Conservation (phyloP, 495 filamentous ascomycete species). For the Penicillium canariense region DNA sequence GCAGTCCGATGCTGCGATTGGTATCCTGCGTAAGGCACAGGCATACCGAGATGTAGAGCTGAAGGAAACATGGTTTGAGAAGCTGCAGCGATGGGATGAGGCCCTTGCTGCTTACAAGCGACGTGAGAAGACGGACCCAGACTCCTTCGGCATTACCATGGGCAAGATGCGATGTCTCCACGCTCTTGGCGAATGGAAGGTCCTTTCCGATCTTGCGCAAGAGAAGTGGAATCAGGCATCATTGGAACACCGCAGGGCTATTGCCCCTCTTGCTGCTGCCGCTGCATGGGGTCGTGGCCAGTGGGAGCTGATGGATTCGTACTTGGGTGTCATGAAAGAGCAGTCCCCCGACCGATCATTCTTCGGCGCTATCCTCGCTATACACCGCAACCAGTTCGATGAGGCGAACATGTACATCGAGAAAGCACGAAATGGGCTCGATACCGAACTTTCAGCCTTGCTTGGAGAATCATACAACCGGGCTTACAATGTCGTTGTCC, state of each 20-base stretch:
- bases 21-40: constrained; percentile 92
- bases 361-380: constrained; percentile 90
- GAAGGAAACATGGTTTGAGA: constrained; percentile 98
- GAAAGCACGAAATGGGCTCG: constrained; percentile 86
- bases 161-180: constrained; percentile 99
- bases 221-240: constrained; percentile 89
- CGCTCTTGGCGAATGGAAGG: constrained; percentile 95
- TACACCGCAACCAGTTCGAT: constrained; percentile 93
- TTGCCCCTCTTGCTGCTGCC: constrained; percentile 89
- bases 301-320: constrained; percentile 97
- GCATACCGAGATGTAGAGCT: constrained; percentile 91
- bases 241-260: constrained; percentile 76
- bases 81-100: constrained; percentile 96
- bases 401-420: constrained; percentile 83
- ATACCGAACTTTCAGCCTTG: constrained; percentile 90
- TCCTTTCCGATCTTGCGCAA: constrained; percentile 79
- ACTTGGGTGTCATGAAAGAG: constrained; percentile 89
- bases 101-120: constrained; percentile 88
- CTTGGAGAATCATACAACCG: constrained; percentile 96
- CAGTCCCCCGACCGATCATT: constrained; percentile 91
- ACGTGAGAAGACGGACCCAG: constrained; percentile 67
- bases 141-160: constrained; percentile 90
- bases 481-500: constrained; percentile 91
- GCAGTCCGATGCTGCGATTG: constrained; percentile 95
- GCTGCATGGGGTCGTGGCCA: constrained; percentile 97